Evolutionary conservation across 2,329 filamentous ascomycete genomes (phyloP).

Genomic region (Thelonectria blattea): DNA sequence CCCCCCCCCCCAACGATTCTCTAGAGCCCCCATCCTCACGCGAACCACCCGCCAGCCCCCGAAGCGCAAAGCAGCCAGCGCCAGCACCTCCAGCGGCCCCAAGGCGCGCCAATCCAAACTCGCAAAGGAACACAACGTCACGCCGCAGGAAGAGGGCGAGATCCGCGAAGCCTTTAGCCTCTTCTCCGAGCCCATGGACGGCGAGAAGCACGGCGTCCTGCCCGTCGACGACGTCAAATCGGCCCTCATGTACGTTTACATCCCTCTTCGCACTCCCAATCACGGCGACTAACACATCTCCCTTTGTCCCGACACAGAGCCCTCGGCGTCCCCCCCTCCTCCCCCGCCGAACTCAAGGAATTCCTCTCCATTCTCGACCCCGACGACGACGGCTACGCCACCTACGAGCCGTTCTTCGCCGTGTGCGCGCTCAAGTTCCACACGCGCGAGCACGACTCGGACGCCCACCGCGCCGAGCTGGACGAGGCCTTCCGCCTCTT

Average conservation of each 20-base stretch:
- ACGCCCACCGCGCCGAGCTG: constrained; percentile 69
- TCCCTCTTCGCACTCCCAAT: too few relatives aligned
- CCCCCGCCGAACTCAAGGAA: constrained; percentile 71
- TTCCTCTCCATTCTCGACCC: constrained; percentile 86
- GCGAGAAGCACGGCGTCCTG: constrained; percentile 76
- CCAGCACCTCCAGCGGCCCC: constrained; percentile 34
- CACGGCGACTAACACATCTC: too few relatives aligned
- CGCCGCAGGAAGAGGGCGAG: constrained; percentile 82
- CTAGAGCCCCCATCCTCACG: not conserved
- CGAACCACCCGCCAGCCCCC: constrained; percentile 50
- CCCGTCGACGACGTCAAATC: constrained; percentile 71
- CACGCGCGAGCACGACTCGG: constrained; percentile 58
- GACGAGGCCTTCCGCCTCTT: constrained; percentile 85
- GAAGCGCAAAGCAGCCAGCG: constrained; percentile 55
- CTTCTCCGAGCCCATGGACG: constrained; percentile 74
- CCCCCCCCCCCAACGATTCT: not conserved
- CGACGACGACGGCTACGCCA: constrained; percentile 75
- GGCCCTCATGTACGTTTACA: constrained; percentile 69
- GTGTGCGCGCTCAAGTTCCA: constrained; percentile 88
- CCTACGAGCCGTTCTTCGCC: constrained; percentile 82
- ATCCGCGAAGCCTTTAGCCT: constrained; percentile 89
- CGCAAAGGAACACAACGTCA: constrained; percentile 89
- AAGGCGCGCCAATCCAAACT: constrained; percentile 77
- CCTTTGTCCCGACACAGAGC: constrained; percentile 61
- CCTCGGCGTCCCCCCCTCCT: constrained; percentile 74